Percentiles rank a stretch among this genome's conserved stretches.
Conservation (phyloP, 2,329 filamentous ascomycete species). For the Trichoderma oligosporum region DNA sequence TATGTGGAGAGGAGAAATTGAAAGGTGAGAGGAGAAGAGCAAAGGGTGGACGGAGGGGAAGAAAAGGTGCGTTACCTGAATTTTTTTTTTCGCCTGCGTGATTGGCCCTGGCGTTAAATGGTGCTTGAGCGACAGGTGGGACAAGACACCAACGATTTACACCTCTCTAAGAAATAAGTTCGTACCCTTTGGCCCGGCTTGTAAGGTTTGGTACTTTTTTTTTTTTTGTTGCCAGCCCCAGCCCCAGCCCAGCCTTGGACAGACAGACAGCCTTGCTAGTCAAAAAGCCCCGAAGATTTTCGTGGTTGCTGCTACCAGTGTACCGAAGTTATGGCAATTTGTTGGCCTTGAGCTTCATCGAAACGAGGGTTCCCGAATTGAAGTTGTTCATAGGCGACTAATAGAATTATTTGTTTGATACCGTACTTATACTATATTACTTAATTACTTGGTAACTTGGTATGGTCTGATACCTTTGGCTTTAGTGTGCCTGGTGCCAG, state of each 20-base stretch:
- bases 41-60: constrained; percentile 15
- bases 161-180: not conserved
- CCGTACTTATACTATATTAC: no score
- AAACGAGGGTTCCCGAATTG: not conserved
- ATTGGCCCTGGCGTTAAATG: constrained; percentile 31
- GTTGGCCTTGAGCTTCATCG: not conserved
- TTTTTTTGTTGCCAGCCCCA: not conserved
- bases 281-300: not conserved
- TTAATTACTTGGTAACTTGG: no score
- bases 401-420: no score
- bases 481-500: no score
- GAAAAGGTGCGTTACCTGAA: constrained; percentile 24
- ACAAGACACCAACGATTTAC: constrained; percentile 6
- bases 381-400: not conserved
- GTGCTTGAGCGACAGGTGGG: constrained; percentile 26
- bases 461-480: no score
- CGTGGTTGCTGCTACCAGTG: not conserved
- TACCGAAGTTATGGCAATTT: no score
- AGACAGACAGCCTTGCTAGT: not conserved
- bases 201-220: constrained; percentile 6
- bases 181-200: constrained; percentile 2
- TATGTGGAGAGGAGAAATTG: constrained; percentile 21
- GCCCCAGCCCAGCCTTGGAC: not conserved
- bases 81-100: constrained; percentile 39
- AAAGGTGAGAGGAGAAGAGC: constrained; percentile 22